These are phyloP conservation scores for Aristolochia contorta DNA, from an alignment of 164 flowering plant species.

Conservation along the genomic window DNA sequence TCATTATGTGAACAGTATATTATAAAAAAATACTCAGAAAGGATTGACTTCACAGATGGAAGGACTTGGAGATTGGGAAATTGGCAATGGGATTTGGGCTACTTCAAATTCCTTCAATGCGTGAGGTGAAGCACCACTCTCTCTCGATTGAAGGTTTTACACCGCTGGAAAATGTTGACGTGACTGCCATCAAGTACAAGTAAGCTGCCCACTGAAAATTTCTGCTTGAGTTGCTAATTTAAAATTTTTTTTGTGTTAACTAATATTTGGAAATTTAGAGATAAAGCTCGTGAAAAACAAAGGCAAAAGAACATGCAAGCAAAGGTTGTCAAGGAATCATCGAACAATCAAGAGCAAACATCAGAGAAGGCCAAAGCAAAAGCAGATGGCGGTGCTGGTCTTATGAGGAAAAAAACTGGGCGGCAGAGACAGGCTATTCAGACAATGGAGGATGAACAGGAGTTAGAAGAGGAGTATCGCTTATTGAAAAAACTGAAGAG, in stretches of 20 bases:
- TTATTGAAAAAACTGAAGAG: conserved; percentile 72
- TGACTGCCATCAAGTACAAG: conserved; percentile 76
- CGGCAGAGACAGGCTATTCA: conserved; percentile 74
- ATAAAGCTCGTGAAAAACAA: conserved; percentile 84
- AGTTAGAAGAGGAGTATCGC: conserved; percentile 69
- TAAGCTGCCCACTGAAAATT: conserved; percentile 20
- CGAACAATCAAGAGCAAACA: conserved; percentile 22
- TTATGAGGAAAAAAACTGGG: conserved; percentile 67
- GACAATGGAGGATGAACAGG: conserved; percentile 69
- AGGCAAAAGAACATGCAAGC: conserved; percentile 64
- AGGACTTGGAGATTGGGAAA: conserved; percentile 87
- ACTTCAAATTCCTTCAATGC: conserved; percentile 75
- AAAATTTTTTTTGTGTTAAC: not conserved
- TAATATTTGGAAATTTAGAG: conserved; percentile 30
- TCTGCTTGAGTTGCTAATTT: too few relatives aligned
- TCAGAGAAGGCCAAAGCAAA: conserved; percentile 27
- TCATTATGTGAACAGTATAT: too few relatives aligned
- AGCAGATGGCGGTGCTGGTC: conserved; percentile 19
- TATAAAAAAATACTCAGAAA: too few relatives aligned
- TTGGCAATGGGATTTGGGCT: conserved; percentile 90
- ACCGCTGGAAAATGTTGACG: conserved; percentile 53
- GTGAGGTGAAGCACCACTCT: conserved; percentile 68
- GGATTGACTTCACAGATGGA: conserved; percentile 52
- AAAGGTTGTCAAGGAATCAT: conserved; percentile 45
- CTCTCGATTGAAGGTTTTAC: conserved; percentile 65